Evolutionary conservation across 805 yeast species (phyloP), one percentile per base, ranked within the genome.

Genomic region (Komagataella kurtzmanii): DNA sequence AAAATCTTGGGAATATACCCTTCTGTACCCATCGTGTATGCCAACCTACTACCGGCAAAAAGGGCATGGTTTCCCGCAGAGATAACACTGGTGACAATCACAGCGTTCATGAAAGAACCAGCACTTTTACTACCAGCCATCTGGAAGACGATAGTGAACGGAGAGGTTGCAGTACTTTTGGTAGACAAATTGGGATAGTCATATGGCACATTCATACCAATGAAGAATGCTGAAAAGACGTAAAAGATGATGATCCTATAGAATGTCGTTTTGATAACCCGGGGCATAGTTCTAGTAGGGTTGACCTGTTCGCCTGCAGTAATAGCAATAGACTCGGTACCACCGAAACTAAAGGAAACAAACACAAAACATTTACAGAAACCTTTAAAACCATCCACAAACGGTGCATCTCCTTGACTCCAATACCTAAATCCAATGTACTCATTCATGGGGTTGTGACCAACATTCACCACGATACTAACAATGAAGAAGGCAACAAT

Each of bases 1-100:
- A 76, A 69, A 40, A 73, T 48, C 55, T 67, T 68, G 40, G 77
- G 77, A 50, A 72, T 63, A 55, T 68, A 73, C 1, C 78, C 79
- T 52, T 76, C 76, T 17, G 72, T 61, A 18, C 80, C 78, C 65
- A 77, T 66, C 49, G 75, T 73, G 58, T 65, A 76, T 40, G 75
- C 48, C 7, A 44, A 7, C 68, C 88, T 74, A 46, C 86, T 55
- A 44, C 58, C 65, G 58, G 72, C 66, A 54, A 70, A 68, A 51
- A 81, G 75, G 3, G 83, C 79, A 2, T 86, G 79, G 58, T 81
- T 75, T 48, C 79, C 85, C 49, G 64, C 85, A 44, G 81, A 75
- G 51, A 78, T 64, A 36, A 77, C 75, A 17, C 81, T 73, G 6
- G 79, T 74, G 63, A 79, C 59, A 54, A 79, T 77, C 30, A 79